phyloP scores from a whole-genome alignment of 2,329 filamentous ascomycete species.

The Bimuria novae-zelandiae region DNA sequence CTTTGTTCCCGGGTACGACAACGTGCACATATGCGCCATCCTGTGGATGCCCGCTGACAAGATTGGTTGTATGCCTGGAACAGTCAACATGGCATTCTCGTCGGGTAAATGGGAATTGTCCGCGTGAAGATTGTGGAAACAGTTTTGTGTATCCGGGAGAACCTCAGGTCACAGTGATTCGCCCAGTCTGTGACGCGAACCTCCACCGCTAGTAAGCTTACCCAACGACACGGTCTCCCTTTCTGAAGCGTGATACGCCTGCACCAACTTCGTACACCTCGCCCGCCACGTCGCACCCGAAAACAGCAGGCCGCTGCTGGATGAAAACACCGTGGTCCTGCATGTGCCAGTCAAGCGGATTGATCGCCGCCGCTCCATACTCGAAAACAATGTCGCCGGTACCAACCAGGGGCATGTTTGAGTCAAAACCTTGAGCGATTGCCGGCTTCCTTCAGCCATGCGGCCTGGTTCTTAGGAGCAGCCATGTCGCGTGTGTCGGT shows the following conservation, averaged over 20 bases:
- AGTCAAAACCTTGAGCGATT: slow-evolving; percentile 24
- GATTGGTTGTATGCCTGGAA: slow-evolving; percentile 25
- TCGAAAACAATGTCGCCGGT: slow-evolving; percentile 32
- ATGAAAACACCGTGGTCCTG: slow-evolving; percentile 38
- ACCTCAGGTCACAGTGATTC: not conserved
- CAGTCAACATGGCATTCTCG: not conserved
- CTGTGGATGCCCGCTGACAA: slow-evolving; percentile 23
- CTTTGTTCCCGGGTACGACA: slow-evolving; percentile 41
- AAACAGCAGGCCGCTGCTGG: slow-evolving; percentile 33
- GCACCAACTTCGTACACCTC: slow-evolving; percentile 50
- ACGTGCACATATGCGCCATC: slow-evolving; percentile 39
- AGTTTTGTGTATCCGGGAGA: not conserved
- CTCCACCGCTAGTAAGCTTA: slow-evolving; percentile 16
- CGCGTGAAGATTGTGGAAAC: not conserved
- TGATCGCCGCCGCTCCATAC: slow-evolving; percentile 35
- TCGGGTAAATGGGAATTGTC: not conserved
- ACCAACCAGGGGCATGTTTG: slow-evolving; percentile 25
- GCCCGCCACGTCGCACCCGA: slow-evolving; percentile 50
- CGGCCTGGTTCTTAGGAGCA: slow-evolving; percentile 26
- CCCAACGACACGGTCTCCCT: slow-evolving; percentile 51
- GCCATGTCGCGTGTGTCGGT: not conserved
- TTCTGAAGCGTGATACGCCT: slow-evolving; percentile 46
- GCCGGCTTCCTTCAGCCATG: slow-evolving; percentile 25
- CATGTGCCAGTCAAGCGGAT: slow-evolving; percentile 30
- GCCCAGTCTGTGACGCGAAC: no score